Conservation (phyloP, 345 rosid species). For the Brassica nigra region DNA sequence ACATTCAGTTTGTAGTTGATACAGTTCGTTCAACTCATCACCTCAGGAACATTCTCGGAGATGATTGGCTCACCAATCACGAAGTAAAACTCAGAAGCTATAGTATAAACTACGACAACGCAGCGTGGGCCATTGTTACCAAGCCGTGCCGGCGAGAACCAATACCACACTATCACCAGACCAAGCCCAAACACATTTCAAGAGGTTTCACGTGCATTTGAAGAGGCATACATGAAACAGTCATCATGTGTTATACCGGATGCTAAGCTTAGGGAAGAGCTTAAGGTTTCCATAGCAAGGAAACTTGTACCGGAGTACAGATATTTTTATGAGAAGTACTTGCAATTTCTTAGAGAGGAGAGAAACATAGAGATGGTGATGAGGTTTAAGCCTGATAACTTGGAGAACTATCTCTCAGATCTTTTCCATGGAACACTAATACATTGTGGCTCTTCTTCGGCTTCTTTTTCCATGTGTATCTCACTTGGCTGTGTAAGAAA, state of each 20-base stretch:
- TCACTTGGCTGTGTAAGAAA: conserved; percentile 37
- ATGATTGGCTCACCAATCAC: conserved; percentile 63
- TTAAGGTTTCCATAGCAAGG: conserved; percentile 60
- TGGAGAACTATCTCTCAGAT: conserved; percentile 63
- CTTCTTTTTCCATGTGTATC: conserved; percentile 34
- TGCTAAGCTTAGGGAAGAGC: conserved; percentile 55
- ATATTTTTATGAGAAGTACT: conserved; percentile 49
- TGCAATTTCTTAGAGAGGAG: conserved; percentile 35
- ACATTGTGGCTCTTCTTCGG: conserved; percentile 36
- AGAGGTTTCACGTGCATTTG: conserved; percentile 63
- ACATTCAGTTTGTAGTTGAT: conserved; percentile 54
- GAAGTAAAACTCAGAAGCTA: conserved; percentile 57
- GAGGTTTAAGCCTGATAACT: conserved; percentile 55
- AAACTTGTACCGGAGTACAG: conserved; percentile 58
- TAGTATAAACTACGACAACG: conserved; percentile 52
- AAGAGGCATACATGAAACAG: conserved; percentile 65
- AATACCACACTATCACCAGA: conserved; percentile 39
- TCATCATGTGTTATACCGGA: conserved; percentile 54
- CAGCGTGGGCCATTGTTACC: conserved; percentile 67
- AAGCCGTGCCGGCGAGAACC: conserved; percentile 47
- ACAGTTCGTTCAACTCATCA: conserved; percentile 51
- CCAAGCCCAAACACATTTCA: conserved; percentile 50
- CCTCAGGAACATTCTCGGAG: conserved; percentile 62
- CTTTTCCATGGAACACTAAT: conserved; percentile 54
- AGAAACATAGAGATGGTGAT: conserved; percentile 43